These are phyloP conservation scores for Tirmania nivea DNA, from an alignment of 495 filamentous ascomycete species.

Conservation along the genomic window DNA sequence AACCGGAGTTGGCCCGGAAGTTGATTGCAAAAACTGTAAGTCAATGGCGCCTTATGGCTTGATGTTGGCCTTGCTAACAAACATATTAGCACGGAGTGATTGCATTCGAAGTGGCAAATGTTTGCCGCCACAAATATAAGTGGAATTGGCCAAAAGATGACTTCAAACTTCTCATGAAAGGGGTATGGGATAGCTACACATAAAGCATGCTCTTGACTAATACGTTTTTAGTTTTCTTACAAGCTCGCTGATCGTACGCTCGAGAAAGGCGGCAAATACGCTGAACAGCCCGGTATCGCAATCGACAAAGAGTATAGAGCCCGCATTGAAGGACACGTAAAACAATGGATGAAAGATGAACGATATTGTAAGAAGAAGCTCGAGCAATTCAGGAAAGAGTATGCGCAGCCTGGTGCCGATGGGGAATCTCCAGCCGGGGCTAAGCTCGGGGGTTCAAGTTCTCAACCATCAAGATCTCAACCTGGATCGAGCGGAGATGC, in stretches of 20 bases:
- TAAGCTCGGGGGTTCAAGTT: slow-evolving; percentile 2
- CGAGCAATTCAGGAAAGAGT: background rate
- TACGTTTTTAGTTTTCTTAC: background rate
- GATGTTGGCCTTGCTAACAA: background rate
- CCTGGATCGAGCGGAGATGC: background rate
- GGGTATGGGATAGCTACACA: background rate
- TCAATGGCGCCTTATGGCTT: background rate
- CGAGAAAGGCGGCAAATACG: background rate
- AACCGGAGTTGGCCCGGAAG: slow-evolving; percentile 14
- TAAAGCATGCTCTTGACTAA: background rate
- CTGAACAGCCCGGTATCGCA: background rate
- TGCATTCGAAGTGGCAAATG: slow-evolving; percentile 3
- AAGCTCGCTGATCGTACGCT: background rate
- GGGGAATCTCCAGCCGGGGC: slow-evolving; percentile 11
- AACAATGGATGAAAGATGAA: background rate
- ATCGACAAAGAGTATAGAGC: background rate
- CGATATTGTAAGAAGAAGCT: background rate
- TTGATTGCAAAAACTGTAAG: slow-evolving; percentile 17
- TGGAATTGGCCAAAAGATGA: background rate
- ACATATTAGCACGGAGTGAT: slow-evolving; percentile 17
- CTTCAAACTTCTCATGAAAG: background rate
- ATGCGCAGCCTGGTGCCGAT: slow-evolving; percentile 8
- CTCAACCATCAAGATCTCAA: slow-evolving; percentile 6
- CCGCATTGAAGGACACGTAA: background rate
- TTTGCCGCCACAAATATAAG: slow-evolving; percentile 7